A percentile compares a stretch with the other conserved stretches of the same genome.
Conservation (phyloP, 139 green algal species). For the Zygnema circumcarinatum region DNA sequence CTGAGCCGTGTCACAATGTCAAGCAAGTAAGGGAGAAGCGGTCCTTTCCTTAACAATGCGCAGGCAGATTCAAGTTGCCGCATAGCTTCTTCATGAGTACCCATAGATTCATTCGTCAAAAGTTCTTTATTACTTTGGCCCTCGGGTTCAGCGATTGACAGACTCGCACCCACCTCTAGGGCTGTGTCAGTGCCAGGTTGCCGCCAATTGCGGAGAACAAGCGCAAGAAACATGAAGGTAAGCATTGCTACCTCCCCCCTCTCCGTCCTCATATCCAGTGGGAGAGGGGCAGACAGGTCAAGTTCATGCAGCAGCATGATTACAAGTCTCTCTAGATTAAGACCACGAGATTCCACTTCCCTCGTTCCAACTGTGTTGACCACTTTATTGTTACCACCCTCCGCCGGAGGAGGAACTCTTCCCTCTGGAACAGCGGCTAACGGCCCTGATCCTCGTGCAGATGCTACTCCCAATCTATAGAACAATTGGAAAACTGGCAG, state of each 20-base stretch:
- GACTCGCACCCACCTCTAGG: neutral
- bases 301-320: slow-evolving; percentile 25
- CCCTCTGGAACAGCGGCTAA: neutral
- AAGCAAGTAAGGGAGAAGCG: slow-evolving; percentile 32
- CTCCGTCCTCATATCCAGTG: neutral
- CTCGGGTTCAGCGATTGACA: neutral
- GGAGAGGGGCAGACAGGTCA: slow-evolving; percentile 6
- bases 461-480: slow-evolving; percentile 21
- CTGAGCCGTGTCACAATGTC: slow-evolving; percentile 14
- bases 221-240: slow-evolving; percentile 47
- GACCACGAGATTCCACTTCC: neutral
- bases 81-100: neutral
- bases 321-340: slow-evolving; percentile 37
- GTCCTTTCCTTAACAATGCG: slow-evolving; percentile 10
- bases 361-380: neutral
- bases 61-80: slow-evolving; percentile 1
- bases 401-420: neutral
- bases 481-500: slow-evolving; percentile 40
- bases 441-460: neutral
- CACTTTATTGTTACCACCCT: neutral
- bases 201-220: slow-evolving; percentile 28
- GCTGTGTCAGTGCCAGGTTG: slow-evolving; percentile 5
- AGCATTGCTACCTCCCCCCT: slow-evolving; percentile 37
- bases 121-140: neutral
- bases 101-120: neutral